These are phyloP conservation scores for Trichoderma erinaceum DNA, from an alignment of 495 filamentous ascomycete genomes.

Conservation along the genomic window DNA sequence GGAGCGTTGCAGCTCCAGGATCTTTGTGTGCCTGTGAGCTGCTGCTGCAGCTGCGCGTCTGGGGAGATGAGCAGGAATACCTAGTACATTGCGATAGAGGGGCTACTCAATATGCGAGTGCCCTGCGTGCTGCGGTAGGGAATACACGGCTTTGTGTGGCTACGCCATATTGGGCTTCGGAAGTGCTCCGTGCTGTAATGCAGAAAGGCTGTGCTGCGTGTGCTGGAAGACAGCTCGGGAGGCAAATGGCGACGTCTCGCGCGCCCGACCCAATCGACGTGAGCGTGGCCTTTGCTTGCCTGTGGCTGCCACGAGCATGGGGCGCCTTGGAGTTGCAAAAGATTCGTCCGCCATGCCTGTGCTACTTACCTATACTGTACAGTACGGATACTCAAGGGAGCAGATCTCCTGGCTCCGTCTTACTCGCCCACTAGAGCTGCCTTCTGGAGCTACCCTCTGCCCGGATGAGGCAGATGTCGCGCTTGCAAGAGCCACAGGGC, in stretches of 20 bases:
- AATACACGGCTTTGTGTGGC: not conserved
- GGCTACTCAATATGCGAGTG: not conserved
- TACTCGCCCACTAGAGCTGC: too few species aligned
- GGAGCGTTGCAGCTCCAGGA: not conserved
- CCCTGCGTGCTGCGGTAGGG: slow-evolving; percentile 7
- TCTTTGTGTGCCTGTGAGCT: slow-evolving; percentile 6
- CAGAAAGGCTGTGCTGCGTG: not conserved
- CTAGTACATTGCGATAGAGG: slow-evolving; percentile 4
- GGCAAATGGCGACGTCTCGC: slow-evolving; percentile 6
- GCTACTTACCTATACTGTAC: too few species aligned
- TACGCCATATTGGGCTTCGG: not conserved
- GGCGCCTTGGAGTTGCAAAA: not conserved
- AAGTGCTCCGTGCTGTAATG: not conserved
- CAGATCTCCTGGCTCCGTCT: not conserved
- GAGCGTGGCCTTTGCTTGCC: not conserved
- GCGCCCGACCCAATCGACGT: not conserved
- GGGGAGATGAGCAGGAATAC: slow-evolving; percentile 1
- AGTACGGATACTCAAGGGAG: not conserved
- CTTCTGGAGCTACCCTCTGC: slow-evolving; percentile 4
- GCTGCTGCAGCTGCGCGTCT: not conserved
- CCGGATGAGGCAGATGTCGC: slow-evolving; percentile 4
- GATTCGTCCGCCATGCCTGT: not conserved
- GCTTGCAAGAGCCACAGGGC: slow-evolving; percentile 6
- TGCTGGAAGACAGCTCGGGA: not conserved
- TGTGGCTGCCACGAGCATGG: slow-evolving; percentile 13